Evolutionary conservation across 495 filamentous ascomycete genomes (phyloP), one percentile per base, ranked within the genome.

Genomic region (Staphylotrichum tortipilum): DNA sequence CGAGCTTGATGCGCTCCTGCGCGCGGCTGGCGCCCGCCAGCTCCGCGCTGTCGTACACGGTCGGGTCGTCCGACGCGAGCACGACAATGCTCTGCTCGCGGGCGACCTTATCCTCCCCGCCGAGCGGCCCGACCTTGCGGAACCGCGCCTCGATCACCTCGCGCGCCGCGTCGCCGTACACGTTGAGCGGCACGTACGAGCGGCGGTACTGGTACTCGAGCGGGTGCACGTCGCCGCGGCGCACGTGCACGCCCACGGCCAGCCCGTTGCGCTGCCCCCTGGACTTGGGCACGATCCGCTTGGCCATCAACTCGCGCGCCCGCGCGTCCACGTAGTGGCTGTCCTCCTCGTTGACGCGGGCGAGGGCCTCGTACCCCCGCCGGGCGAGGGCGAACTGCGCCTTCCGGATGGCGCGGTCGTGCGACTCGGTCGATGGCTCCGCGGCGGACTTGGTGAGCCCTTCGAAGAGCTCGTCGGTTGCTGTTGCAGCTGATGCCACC

Each of bases 41-140:
- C 52, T 87, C 82, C 3, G 68, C 64, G 7, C 74, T 62, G 17
- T 68, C 65, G 56, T 85, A 84, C 12, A 87, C 74, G 31, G 77
- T 76, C 0, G 83, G 82, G 58, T 89, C 85, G 57, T 90, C 86
- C 0, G 82, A 85, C 2, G 84, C 82, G 26, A 88, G 54, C 23
- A 86, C 61, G 9, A 83, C 51, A 44, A 74, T 63, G 24, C 67
- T 67, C 30, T 71, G 65, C 39, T 65, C 42, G 50, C 70, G 63
- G 50, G 65, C 62, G 3, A 61, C 53, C 4, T 47, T 14, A 35
- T 68, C 60, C 33, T 66, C 64, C 15, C 50, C 59, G 23, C 58
- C 63, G 9, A 61, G 55, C 8, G 58, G 60, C 14, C 63, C 65
- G 12, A 63, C 64, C 29, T 53, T 58, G 48, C 66, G 63, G 55